phyloP scores from a whole-genome alignment of 148 eudicot species.

The Pharnaceum exiguum region DNA sequence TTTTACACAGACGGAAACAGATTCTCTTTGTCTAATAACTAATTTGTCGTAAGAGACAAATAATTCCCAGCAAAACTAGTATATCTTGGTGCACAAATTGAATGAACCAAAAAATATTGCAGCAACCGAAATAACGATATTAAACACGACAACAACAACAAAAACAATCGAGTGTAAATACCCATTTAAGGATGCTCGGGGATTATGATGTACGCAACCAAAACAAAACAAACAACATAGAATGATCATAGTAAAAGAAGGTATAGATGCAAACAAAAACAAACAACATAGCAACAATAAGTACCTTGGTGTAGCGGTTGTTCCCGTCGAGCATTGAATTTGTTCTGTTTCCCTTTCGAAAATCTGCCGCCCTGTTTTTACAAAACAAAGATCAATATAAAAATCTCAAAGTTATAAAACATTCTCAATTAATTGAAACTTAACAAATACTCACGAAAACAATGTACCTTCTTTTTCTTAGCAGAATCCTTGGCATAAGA shows the following conservation, averaged over 20 bases:
- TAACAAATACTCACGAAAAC: neutral
- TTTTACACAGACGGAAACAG: no score
- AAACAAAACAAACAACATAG: neutral
- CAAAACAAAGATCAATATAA: neutral
- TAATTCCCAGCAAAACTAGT: no score
- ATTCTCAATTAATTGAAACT: neutral
- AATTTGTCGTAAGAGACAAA: no score
- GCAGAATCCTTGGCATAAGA: constrained; percentile 20
- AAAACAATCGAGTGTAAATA: neutral
- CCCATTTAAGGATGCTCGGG: neutral
- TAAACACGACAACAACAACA: neutral
- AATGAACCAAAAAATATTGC: no score
- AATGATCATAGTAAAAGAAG: neutral
- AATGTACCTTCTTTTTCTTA: constrained; percentile 33
- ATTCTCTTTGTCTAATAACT: no score
- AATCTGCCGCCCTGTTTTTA: constrained; percentile 23
- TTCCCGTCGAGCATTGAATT: constrained; percentile 26
- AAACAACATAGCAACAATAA: no score
- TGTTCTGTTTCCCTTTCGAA: constrained; percentile 27
- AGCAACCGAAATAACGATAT: neutral
- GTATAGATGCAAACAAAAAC: neutral
- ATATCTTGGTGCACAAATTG: no score
- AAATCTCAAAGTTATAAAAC: neutral
- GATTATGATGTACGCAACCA: no score
- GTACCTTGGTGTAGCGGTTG: constrained; percentile 27